Percentiles rank a stretch among this genome's conserved stretches.
phyloP scores from a whole-genome alignment of 192 early-diverging fungal species.

The Spinellus fusiger region DNA sequence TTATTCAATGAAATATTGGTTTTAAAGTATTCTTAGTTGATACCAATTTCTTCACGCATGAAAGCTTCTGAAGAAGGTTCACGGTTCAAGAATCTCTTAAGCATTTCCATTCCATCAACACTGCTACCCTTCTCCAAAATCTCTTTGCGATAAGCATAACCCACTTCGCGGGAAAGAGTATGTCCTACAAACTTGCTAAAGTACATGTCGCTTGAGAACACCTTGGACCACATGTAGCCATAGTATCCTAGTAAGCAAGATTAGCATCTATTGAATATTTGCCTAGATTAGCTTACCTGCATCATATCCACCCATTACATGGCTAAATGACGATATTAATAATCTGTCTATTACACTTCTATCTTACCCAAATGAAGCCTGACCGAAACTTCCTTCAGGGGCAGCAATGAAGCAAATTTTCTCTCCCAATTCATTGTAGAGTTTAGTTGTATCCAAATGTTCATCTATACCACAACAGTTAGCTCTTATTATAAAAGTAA shows the following conservation, averaged over 20 bases:
- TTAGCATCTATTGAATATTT: slow-evolving; percentile 4
- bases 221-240: slow-evolving; percentile 75
- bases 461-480: slow-evolving; percentile 18
- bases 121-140: slow-evolving; percentile 70
- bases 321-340: slow-evolving; percentile 29
- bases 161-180: slow-evolving; percentile 50
- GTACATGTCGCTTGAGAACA: slow-evolving; percentile 81
- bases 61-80: slow-evolving; percentile 78
- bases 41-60: slow-evolving; percentile 62
- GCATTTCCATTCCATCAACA: slow-evolving; percentile 64
- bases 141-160: slow-evolving; percentile 67
- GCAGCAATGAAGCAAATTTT: slow-evolving; percentile 32
- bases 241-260: slow-evolving; percentile 45
- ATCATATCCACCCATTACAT: slow-evolving; percentile 73
- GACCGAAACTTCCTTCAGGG: slow-evolving; percentile 33
- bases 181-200: slow-evolving; percentile 63
- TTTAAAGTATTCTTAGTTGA: slow-evolving; percentile 11
- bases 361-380: slow-evolving; percentile 34
- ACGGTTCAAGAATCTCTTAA: slow-evolving; percentile 72
- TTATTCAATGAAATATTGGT: background rate
- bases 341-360: background rate
- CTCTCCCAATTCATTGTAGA: slow-evolving; percentile 41
- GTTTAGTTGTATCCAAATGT: slow-evolving; percentile 37
- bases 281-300: slow-evolving; percentile 25
- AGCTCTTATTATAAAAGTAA: background rate